Evolutionary conservation across 768 basidiomycete species (phyloP), one percentile per base, ranked within the genome.

Genomic region (Boletellus ananiceps): DNA sequence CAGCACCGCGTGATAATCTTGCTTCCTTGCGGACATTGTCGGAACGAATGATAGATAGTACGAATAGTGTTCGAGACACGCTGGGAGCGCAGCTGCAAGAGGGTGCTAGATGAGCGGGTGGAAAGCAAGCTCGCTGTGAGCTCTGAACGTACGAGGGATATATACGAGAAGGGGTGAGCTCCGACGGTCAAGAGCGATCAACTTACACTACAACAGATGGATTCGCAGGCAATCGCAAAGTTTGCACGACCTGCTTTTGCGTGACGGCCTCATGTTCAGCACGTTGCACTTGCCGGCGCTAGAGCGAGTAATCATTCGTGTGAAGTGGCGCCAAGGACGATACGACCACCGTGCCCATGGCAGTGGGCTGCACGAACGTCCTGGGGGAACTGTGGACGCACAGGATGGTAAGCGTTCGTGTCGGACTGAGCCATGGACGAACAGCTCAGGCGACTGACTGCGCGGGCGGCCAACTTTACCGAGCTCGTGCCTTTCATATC

Each of bases 1-100:
- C 41, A 83, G 69, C 49, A 76, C 67, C 47, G 72, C 69, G 54
- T 74, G 71, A 46, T 66, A 42, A 47, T 63, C 59, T 33, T 52
- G 54, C 47, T 64, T 64, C 35, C 49, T 53, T 23, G 55, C 43
- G 49, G 68, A 50, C 67, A 67, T 69, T 47, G 46, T 66, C 51
- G 53, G 55, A 53, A 59, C 19, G 40, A 57, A 50, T 23, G 47
- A 45, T 25, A 31, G 46, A 8, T 38, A 44, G 44, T 21, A 52
- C 51, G 44, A 50, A 55, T 43, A 19, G 48, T 44, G 49, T 47
- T 44, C 42, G 42, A 43, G 39, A 57, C 54, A 36, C 46, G 47
- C 49, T 44, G 14, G 38, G 37, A 32, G 43, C 42, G 45, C 31
- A 41, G 31, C 53, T 63, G 50, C 18, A 34, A 44, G 48, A 35